Percentiles rank a stretch among this genome's conserved stretches.
These are phyloP conservation scores for Pseudoneurospora amorphoporcata DNA, from an alignment of 495 filamentous ascomycete species.

Conservation along the genomic window DNA sequence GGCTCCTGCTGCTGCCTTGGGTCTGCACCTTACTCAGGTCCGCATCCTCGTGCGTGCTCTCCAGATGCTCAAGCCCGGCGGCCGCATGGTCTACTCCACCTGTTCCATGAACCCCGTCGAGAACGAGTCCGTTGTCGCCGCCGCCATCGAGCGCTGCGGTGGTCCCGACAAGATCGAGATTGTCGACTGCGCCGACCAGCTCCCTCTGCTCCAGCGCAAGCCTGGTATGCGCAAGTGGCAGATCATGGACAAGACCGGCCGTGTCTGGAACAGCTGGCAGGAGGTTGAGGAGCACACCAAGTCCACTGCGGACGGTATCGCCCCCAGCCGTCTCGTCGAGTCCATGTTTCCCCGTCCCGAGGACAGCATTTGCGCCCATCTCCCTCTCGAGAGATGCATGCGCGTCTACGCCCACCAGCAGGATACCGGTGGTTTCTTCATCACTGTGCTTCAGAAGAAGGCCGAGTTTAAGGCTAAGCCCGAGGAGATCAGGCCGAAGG, in stretches of 20 bases:
- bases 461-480: slow-evolving; percentile 77
- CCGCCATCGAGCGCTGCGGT: slow-evolving; percentile 83
- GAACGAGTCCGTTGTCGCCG: slow-evolving; percentile 81
- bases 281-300: slow-evolving; percentile 58
- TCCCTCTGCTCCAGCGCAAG: slow-evolving; percentile 65
- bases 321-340: slow-evolving; percentile 51
- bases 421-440: slow-evolving; percentile 96
- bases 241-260: slow-evolving; percentile 74
- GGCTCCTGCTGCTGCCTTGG: slow-evolving; percentile 72
- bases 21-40: slow-evolving; percentile 72
- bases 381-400: slow-evolving; percentile 86
- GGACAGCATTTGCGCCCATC: slow-evolving; percentile 36
- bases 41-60: slow-evolving; percentile 86
- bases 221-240: slow-evolving; percentile 70
- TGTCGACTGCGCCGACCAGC: slow-evolving; percentile 65
- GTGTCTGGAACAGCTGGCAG: slow-evolving; percentile 65
- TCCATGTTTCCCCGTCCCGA: slow-evolving; percentile 71
- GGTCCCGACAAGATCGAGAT: slow-evolving; percentile 72
- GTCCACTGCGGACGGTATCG: slow-evolving; percentile 43
- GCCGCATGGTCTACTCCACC: slow-evolving; percentile 90
- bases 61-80: slow-evolving; percentile 93
- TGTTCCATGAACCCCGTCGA: slow-evolving; percentile 97
- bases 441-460: slow-evolving; percentile 85
- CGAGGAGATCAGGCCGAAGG: slow-evolving; percentile 53
- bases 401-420: slow-evolving; percentile 90